Percentiles rank a stretch among this genome's conserved stretches.
phyloP scores from a whole-genome alignment of 1,139 yeast species.

The Yamadazyma trypodendri region DNA sequence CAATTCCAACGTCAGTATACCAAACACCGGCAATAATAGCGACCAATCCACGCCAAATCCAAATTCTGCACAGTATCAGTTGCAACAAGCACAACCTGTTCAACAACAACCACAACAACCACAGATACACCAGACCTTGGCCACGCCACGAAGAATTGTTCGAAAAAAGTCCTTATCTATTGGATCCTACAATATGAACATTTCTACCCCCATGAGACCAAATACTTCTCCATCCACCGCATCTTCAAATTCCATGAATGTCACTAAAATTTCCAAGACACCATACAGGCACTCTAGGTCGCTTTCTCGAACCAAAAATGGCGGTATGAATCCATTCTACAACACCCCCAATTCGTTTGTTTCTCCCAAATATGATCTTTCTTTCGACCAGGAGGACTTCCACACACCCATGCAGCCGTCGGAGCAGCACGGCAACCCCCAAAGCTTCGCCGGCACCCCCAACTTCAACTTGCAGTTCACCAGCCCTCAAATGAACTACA shows the following conservation, averaged over 20 bases:
- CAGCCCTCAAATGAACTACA: conserved; percentile 8
- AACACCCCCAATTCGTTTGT: conserved; percentile 41
- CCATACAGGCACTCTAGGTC: conserved; percentile 19
- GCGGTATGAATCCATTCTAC: conserved; percentile 43
- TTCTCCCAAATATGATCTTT: conserved; percentile 36
- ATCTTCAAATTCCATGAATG: conserved; percentile 2
- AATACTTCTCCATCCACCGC: conserved; percentile 14
- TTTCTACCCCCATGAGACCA: conserved; percentile 25
- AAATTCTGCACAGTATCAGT: conserved; percentile 14
- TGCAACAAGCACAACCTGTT: conserved; percentile 12
- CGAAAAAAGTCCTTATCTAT: conserved; percentile 16
- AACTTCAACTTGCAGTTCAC: conserved; percentile 11
- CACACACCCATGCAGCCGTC: conserved; percentile 30
- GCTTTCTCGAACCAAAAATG: conserved; percentile 14
- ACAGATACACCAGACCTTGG: conserved; percentile 5
- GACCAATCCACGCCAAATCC: conserved; percentile 10
- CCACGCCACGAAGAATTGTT: conserved; percentile 14
- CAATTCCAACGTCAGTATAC: conserved; percentile 5
- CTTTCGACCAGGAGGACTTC: conserved; percentile 28
- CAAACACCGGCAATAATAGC: conserved; percentile 15
- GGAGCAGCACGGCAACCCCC: conserved; percentile 3
- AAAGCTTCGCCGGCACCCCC: conserved; percentile 7
- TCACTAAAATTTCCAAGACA: conserved; percentile 14
- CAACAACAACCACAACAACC: conserved; percentile 21
- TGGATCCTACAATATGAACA: conserved; percentile 14